A percentile compares a stretch with the other conserved stretches of the same genome.
phyloP scores from a whole-genome alignment of 768 basidiomycete genomes.

The Aureoboletus auriporus region DNA sequence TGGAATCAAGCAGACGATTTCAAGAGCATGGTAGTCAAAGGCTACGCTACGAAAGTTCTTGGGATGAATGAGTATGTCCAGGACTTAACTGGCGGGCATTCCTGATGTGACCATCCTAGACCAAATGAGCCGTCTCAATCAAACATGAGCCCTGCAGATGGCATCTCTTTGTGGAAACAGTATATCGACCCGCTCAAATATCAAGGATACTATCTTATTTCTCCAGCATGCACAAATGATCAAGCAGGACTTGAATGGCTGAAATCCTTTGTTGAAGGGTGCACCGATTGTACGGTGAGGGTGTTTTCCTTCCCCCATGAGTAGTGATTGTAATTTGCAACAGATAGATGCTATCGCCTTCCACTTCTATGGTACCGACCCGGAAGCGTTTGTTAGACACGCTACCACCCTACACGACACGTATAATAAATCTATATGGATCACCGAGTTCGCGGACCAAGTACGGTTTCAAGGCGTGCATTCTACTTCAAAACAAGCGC shows the following conservation, averaged over 20 bases:
- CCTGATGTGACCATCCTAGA: constrained; percentile 34
- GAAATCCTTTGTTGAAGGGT: constrained; percentile 49
- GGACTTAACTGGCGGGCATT: neutral
- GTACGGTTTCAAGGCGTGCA: constrained; percentile 26
- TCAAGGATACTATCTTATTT: constrained; percentile 57
- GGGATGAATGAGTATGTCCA: constrained; percentile 75
- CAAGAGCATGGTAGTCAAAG: constrained; percentile 39
- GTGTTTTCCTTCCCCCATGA: neutral
- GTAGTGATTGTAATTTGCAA: neutral
- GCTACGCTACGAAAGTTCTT: constrained; percentile 54
- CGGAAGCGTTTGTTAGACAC: constrained; percentile 49
- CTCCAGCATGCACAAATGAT: constrained; percentile 68
- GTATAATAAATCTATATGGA: constrained; percentile 46
- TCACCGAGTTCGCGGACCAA: constrained; percentile 74
- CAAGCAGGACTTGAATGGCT: constrained; percentile 67
- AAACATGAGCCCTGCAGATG: constrained; percentile 52
- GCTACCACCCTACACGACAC: constrained; percentile 44
- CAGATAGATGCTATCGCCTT: constrained; percentile 60
- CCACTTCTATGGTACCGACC: constrained; percentile 67
- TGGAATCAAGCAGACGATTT: constrained; percentile 47
- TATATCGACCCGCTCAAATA: constrained; percentile 59
- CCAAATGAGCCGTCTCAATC: constrained; percentile 67
- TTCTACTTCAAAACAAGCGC: neutral
- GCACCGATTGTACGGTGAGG: constrained; percentile 51
- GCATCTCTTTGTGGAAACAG: constrained; percentile 56